phyloP scores from a whole-genome alignment of 176 grass and related monocot species.

The Rhynchospora breviuscula region DNA sequence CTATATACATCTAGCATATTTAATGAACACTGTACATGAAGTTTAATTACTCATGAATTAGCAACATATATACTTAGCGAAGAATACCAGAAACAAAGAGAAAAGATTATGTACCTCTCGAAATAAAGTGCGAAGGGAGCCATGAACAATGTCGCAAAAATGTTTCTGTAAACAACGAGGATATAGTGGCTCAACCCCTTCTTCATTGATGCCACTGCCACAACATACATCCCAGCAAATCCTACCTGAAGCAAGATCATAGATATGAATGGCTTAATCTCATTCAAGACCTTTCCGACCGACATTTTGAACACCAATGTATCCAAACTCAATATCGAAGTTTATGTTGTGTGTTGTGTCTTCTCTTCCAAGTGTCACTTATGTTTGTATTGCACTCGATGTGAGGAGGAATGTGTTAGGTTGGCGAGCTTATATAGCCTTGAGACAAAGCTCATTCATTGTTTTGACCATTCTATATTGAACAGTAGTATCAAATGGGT shows the following conservation, averaged over 20 bases:
- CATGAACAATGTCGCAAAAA: constrained; percentile 55
- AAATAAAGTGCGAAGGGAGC: constrained; percentile 77
- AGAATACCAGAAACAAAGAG: not conserved
- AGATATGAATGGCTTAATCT: constrained; percentile 67
- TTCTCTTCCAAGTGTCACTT: constrained; percentile 14
- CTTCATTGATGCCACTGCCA: constrained; percentile 63
- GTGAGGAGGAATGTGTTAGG: constrained; percentile 38
- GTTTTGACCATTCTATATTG: not conserved
- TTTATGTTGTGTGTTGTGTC: not conserved
- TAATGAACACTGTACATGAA: not conserved
- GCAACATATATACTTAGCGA: not conserved
- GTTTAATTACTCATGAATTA: not conserved
- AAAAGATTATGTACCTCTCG: constrained; percentile 39
- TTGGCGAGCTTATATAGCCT: constrained; percentile 53
- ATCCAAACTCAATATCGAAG: not conserved
- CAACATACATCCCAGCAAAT: constrained; percentile 82
- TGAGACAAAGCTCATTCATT: constrained; percentile 7
- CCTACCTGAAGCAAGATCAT: constrained; percentile 91
- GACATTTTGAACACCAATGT: constrained; percentile 25
- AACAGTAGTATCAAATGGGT: not conserved
- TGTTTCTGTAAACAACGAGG: constrained; percentile 79
- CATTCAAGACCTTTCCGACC: constrained; percentile 32
- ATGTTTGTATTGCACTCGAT: constrained; percentile 1
- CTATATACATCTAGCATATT: not conserved
- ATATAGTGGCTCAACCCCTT: constrained; percentile 84